Conservation (phyloP, 2,329 filamentous ascomycete genomes). For the Metarhizium sp. region DNA sequence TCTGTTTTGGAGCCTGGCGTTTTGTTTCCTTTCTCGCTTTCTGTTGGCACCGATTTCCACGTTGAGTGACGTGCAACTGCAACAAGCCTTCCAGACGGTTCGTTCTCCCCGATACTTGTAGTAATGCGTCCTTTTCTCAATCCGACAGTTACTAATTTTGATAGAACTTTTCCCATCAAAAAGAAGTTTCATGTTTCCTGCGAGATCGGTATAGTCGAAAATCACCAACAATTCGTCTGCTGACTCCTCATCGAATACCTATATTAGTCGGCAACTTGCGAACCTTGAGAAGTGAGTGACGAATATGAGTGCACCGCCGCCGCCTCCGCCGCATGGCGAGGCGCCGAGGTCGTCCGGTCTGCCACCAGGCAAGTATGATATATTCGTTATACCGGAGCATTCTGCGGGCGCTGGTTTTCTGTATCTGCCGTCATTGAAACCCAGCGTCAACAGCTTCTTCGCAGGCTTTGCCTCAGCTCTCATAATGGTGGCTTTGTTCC, state of each 20-base stretch:
- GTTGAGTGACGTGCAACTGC: constrained; percentile 1
- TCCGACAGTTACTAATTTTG: constrained; percentile 4
- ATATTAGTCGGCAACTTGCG: background rate
- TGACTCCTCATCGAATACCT: background rate
- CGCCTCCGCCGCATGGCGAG: constrained; percentile 77
- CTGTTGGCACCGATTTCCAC: background rate
- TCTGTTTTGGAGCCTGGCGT: constrained; percentile 17
- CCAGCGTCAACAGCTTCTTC: constrained; percentile 82
- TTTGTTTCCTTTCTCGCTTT: constrained; percentile 16
- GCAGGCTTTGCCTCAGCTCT: constrained; percentile 76
- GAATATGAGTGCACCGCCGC: constrained; percentile 56
- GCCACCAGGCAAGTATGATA: constrained; percentile 88
- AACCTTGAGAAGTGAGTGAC: background rate
- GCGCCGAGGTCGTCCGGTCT: constrained; percentile 63
- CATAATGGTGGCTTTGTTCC: constrained; percentile 61
- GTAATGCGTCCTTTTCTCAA: background rate
- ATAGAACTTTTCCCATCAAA: constrained; percentile 1
- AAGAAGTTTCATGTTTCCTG: constrained; percentile 18
- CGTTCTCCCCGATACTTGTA: background rate
- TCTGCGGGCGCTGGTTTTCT: constrained; percentile 83
- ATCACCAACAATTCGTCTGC: background rate
- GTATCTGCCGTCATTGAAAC: constrained; percentile 82
- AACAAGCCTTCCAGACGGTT: background rate
- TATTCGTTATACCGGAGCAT: constrained; percentile 92
- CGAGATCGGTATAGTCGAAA: constrained; percentile 16